These are phyloP conservation scores for Candida manassasensis DNA, from an alignment of 805 yeast species.

Conservation along the genomic window DNA sequence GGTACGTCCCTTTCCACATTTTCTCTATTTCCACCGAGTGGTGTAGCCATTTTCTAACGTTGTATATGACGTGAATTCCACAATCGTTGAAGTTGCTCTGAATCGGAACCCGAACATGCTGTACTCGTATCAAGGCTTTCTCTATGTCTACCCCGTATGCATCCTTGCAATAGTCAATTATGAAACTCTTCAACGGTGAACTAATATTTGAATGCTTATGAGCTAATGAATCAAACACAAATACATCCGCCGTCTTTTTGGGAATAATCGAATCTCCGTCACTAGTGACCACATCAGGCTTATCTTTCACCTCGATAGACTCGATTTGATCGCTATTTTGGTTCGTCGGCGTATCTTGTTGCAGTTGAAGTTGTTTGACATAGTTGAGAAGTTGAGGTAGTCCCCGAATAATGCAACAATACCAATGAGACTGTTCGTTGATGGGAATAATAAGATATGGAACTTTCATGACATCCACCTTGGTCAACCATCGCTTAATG, in stretches of 20 bases:
- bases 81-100: constrained; percentile 92
- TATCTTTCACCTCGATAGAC: constrained; percentile 3
- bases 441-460: constrained; percentile 73
- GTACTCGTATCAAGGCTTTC: constrained; percentile 42
- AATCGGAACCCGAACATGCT: constrained; percentile 61
- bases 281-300: constrained; percentile 11
- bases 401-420: constrained; percentile 65
- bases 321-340: constrained; percentile 10
- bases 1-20: constrained; percentile 36
- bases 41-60: constrained; percentile 53
- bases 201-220: constrained; percentile 51
- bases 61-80: constrained; percentile 86
- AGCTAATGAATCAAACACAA: constrained; percentile 73
- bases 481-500: constrained; percentile 74
- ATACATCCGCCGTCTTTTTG: constrained; percentile 32
- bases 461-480: constrained; percentile 53
- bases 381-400: constrained; percentile 31
- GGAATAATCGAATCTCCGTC: constrained; percentile 6
- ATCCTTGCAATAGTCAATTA: constrained; percentile 67
- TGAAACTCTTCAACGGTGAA: constrained; percentile 51
- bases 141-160: constrained; percentile 47
- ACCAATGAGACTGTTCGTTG: constrained; percentile 84
- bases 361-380: constrained; percentile 5
- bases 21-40: constrained; percentile 44
- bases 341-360: constrained; percentile 2